Base-by-base conservation (phyloP, 2,329 filamentous ascomycete species). In the Aspergillus quadricinctus region DNA sequence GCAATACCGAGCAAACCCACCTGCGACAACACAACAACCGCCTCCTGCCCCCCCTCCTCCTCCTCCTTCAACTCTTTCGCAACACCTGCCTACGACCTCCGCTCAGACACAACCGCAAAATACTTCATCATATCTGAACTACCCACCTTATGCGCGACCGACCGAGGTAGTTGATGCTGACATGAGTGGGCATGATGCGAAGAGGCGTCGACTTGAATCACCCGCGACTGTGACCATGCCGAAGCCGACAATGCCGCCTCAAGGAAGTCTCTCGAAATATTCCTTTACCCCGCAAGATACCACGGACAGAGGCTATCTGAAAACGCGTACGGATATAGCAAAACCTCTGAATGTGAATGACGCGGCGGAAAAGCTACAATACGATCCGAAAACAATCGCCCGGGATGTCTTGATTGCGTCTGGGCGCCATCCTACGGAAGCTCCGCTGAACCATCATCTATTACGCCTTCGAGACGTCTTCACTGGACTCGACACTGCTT, bases 351-450 rank as follows among this genome's bases (percentile, higher is more conserved):
- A 73, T 3, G 63, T 65, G 50, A 59, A 60, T 25, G 70, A 78
- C 50, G 72, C 73, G 3, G 57, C 73, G 4, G 57, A 76, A 27
- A 81, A 80, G 57, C 76, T 76, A 5, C 76, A 71, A 17, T 88
- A 88, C 64, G 79, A 88, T 64, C 78, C 81, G 1, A 77, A 79
- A 48, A 88, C 83, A 0, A 85, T 88, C 57, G 85, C 85, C 4
- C 75, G 83, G 51, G 84, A 88, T 66, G 78, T 89, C 6, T 72
- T 88, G 10, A 79, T 88, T 50, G 82, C 83, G 17, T 78, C 83
- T 11, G 83, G 83, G 17, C 80, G 81, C 56, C 85, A 88, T 66
- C 85, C 85, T 0, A 79, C 79, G 9, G 81, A 85, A 68, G 72
- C 78, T 27, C 71, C 76, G 2, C 69, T 89, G 37, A 89, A 89